phyloP scores from a whole-genome alignment of 2,329 filamentous ascomycete genomes.

The Paraphaeosphaeria sporulosa region DNA sequence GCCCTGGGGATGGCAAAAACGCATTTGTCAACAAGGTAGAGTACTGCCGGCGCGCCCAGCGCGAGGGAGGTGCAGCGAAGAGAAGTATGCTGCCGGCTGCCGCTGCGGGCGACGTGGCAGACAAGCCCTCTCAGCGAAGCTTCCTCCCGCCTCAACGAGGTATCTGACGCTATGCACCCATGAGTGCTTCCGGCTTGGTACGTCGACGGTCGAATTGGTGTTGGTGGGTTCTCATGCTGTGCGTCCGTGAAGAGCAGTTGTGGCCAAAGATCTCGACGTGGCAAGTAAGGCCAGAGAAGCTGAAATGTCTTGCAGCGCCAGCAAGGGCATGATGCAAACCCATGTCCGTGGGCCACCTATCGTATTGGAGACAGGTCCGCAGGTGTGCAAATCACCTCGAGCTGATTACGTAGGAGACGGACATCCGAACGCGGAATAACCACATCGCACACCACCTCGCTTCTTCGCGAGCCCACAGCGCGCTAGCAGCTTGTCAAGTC shows the following conservation, averaged over 20 bases:
- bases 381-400: constrained; percentile 22
- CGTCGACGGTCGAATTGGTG: constrained; percentile 34
- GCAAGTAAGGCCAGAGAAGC: constrained; percentile 20
- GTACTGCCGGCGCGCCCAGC: constrained; percentile 32
- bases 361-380: constrained; percentile 28
- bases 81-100: constrained; percentile 34
- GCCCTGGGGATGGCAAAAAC: constrained; percentile 33
- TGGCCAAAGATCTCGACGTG: constrained; percentile 20
- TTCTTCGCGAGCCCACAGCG: background rate
- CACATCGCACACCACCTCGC: constrained; percentile 9
- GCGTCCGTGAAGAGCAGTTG: constrained; percentile 32
- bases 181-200: constrained; percentile 32
- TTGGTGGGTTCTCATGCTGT: constrained; percentile 38
- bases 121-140: constrained; percentile 25
- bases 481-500: constrained; percentile 5
- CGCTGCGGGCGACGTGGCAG: constrained; percentile 34
- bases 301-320: constrained; percentile 34
- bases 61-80: constrained; percentile 32
- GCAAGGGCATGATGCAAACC: constrained; percentile 29
- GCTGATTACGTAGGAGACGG: constrained; percentile 31
- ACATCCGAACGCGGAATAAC: constrained; percentile 15
- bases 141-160: constrained; percentile 24
- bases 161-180: constrained; percentile 26
- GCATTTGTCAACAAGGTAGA: constrained; percentile 36
- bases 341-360: constrained; percentile 24